Conservation (phyloP, 179 eudicot species). For the Actinidia polygama region DNA sequence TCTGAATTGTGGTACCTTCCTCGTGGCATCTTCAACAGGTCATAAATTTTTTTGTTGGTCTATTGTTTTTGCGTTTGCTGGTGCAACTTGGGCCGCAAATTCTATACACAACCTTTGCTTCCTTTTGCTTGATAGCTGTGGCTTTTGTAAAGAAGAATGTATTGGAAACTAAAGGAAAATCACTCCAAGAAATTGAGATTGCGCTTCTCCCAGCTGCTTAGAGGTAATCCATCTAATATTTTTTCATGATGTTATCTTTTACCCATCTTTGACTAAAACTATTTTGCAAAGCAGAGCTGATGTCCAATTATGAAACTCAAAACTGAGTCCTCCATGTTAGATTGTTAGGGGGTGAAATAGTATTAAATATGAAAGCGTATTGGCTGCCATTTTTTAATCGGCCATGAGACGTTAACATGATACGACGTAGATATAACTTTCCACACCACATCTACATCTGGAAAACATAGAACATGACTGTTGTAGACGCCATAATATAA, state of each 20-base stretch:
- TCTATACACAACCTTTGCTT: constrained; percentile 67
- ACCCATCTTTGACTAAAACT: not conserved
- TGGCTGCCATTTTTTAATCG: not conserved
- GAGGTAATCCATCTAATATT: constrained; percentile 37
- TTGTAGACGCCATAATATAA: too few species aligned
- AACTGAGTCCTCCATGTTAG: not conserved
- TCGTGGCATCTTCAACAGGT: constrained; percentile 47
- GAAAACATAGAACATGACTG: too few species aligned
- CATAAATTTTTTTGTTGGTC: constrained; percentile 83
- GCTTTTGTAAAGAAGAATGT: constrained; percentile 76
- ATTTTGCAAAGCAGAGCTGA: not conserved
- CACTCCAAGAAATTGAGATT: constrained; percentile 90
- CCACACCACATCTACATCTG: too few species aligned
- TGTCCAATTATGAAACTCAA: not conserved
- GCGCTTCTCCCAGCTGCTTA: constrained; percentile 67
- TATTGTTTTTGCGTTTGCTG: constrained; percentile 74
- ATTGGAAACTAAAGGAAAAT: constrained; percentile 90
- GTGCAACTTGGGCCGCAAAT: constrained; percentile 82
- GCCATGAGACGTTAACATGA: too few species aligned
- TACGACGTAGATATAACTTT: too few species aligned
- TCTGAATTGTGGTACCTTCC: not conserved
- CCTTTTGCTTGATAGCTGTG: constrained; percentile 71
- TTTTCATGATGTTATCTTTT: not conserved
- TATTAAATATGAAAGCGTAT: not conserved
- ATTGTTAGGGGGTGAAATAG: not conserved